These are phyloP conservation scores for Skeletonema menzelii DNA, from an alignment of 108 stramenopile genomes.

Conservation along the genomic window DNA sequence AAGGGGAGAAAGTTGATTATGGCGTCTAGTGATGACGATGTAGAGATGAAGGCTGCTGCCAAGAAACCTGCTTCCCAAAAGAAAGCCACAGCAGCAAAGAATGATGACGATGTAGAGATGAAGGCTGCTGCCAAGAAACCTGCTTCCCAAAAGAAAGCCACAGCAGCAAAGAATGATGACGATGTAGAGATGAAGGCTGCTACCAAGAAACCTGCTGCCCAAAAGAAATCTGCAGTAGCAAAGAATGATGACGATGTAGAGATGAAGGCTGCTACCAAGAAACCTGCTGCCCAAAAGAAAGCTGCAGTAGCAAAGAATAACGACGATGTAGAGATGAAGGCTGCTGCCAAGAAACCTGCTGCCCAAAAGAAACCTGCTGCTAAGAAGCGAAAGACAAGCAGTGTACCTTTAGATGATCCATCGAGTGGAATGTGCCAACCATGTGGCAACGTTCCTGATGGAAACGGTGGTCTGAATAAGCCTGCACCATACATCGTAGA, in stretches of 20 bases:
- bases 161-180: not conserved
- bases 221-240: not conserved
- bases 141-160: slow-evolving; percentile 14
- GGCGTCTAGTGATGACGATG: not conserved
- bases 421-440: slow-evolving; percentile 1
- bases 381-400: not conserved
- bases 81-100: not conserved
- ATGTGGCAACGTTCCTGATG: slow-evolving; percentile 38
- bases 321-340: not conserved
- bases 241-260: not conserved
- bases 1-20: not conserved
- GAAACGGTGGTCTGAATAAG: slow-evolving; percentile 44
- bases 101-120: not conserved
- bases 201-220: slow-evolving; percentile 10
- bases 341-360: slow-evolving; percentile 12
- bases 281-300: slow-evolving; percentile 18
- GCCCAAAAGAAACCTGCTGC: slow-evolving; percentile 4
- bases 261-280: too few relatives aligned
- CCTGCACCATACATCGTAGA: slow-evolving; percentile 58
- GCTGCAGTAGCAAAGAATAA: not conserved
- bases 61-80: slow-evolving; percentile 8
- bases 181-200: not conserved
- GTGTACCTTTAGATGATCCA: not conserved
- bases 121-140: too few relatives aligned
- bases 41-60: not conserved